phyloP scores from a whole-genome alignment of 2,329 filamentous ascomycete species.

The Chaetomium globosum region DNA sequence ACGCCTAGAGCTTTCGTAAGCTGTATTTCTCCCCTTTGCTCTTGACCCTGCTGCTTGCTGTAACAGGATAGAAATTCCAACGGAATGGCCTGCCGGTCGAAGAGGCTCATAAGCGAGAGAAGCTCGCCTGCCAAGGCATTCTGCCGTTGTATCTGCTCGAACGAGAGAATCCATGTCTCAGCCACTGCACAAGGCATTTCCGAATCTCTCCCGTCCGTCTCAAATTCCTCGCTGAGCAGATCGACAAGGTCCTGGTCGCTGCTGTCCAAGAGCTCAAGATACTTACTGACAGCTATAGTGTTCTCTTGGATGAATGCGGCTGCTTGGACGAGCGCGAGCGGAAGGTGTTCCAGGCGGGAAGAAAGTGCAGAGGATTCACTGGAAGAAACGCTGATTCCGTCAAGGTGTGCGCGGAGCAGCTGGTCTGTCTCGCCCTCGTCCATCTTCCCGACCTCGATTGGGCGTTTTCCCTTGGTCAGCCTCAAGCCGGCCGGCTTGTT shows the following conservation, averaged over 20 bases:
- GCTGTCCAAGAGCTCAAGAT: constrained; percentile 38
- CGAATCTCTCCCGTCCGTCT: neutral
- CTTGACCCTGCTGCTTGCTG: neutral
- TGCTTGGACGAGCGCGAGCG: constrained; percentile 44
- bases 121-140: constrained; percentile 39
- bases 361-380: constrained; percentile 33
- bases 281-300: constrained; percentile 33
- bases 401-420: constrained; percentile 35
- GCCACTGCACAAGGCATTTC: constrained; percentile 36
- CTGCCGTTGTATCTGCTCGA: constrained; percentile 41
- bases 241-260: constrained; percentile 34
- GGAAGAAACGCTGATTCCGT: neutral
- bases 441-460: constrained; percentile 13
- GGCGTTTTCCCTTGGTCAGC: constrained; percentile 11
- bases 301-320: constrained; percentile 44
- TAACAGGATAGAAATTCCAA: constrained; percentile 34
- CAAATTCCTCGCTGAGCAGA: constrained; percentile 36
- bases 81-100: constrained; percentile 41
- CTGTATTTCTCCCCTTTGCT: neutral
- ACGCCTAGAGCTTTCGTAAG: constrained; percentile 33
- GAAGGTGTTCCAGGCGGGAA: constrained; percentile 39
- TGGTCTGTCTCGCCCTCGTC: constrained; percentile 19
- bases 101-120: constrained; percentile 41
- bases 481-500: constrained; percentile 4
- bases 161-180: constrained; percentile 43